Conservation (phyloP, 2,329 filamentous ascomycete genomes). For the Cercospora beticola region DNA sequence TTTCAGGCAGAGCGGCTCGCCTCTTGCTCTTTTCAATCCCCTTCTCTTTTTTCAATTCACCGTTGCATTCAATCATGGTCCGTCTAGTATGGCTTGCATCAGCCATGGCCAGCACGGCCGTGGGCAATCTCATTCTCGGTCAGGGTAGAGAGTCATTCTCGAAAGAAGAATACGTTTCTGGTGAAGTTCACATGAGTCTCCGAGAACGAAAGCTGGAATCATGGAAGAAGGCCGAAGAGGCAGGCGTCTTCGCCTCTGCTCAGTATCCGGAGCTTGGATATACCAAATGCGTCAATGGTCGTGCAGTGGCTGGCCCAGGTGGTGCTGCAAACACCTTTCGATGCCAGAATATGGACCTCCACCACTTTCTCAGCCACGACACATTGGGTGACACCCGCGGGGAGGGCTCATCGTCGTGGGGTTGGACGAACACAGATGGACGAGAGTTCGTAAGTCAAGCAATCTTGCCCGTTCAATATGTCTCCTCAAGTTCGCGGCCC, state of each 20-base stretch:
- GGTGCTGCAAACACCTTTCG: slow-evolving; percentile 10
- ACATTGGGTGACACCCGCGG: slow-evolving; percentile 51
- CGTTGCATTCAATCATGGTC: neutral
- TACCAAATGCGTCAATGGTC: slow-evolving; percentile 8
- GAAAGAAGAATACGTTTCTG: slow-evolving; percentile 7
- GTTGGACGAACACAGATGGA: slow-evolving; percentile 53
- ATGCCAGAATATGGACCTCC: slow-evolving; percentile 26
- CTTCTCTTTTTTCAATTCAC: neutral
- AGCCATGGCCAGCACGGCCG: neutral
- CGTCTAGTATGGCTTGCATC: neutral
- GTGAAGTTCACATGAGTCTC: slow-evolving; percentile 3
- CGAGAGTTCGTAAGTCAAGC: slow-evolving; percentile 49
- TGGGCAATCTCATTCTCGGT: neutral
- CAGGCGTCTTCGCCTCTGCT: slow-evolving; percentile 5
- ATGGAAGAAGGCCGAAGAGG: slow-evolving; percentile 5
- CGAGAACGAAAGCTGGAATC: neutral
- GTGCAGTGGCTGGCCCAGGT: neutral
- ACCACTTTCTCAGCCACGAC: slow-evolving; percentile 56
- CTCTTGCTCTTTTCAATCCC: neutral
- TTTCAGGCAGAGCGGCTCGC: neutral
- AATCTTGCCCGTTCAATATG: neutral
- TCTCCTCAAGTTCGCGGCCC: neutral
- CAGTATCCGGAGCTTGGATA: slow-evolving; percentile 12
- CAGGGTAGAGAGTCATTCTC: slow-evolving; percentile 3
- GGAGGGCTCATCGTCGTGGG: slow-evolving; percentile 52